Evolutionary conservation across 163 green algal genomes (phyloP).

Genomic region (Trebouxia gelatinosa): DNA sequence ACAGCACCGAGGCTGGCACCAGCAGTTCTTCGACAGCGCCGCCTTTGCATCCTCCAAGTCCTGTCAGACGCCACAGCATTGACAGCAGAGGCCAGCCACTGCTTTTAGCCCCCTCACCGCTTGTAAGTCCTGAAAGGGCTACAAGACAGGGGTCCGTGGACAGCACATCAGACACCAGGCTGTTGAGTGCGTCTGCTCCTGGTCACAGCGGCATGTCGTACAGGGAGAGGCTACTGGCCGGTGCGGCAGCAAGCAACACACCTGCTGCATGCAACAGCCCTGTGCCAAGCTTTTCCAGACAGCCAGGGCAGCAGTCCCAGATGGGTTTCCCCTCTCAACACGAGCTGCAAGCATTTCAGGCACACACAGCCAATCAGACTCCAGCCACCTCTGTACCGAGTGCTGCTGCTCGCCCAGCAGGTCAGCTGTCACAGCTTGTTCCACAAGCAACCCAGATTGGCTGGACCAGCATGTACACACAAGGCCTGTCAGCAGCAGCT

Average conservation of each 20-base stretch:
- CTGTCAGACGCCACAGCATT: not conserved
- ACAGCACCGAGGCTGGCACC: constrained; percentile 9
- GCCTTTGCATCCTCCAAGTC: not conserved
- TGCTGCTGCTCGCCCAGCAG: not conserved
- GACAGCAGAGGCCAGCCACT: not conserved
- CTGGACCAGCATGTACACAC: not conserved
- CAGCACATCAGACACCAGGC: not conserved
- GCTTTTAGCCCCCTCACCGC: no score
- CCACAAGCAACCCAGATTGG: not conserved
- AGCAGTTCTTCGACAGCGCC: not conserved
- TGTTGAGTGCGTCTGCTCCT: not conserved
- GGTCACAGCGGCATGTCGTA: constrained; percentile 7
- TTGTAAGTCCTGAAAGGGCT: no score
- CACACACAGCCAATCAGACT: not conserved
- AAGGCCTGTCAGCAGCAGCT: no score
- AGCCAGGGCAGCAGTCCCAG: not conserved
- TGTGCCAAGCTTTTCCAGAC: not conserved
- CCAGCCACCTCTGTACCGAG: not conserved
- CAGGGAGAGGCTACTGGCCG: constrained; percentile 6
- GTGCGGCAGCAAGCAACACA: not conserved
- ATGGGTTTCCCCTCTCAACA: constrained; percentile 7
- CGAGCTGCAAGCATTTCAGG: not conserved
- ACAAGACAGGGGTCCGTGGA: not conserved
- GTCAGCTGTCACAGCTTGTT: not conserved
- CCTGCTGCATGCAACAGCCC: not conserved